phyloP scores from a whole-genome alignment of 768 basidiomycete genomes.

The Tremella yokohamensis region DNA sequence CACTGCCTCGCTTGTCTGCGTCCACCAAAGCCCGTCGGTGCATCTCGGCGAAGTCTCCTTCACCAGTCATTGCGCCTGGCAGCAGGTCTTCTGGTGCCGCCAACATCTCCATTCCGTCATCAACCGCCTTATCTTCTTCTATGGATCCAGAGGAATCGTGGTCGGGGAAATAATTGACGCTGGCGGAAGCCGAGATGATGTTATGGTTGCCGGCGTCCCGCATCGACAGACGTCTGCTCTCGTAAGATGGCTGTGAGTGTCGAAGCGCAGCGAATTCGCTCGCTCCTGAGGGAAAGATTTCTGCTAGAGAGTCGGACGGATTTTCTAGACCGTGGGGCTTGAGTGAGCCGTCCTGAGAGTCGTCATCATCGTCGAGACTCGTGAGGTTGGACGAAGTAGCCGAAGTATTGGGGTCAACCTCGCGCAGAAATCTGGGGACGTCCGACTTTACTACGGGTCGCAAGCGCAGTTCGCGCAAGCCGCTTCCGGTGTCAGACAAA shows the following conservation, averaged over 20 bases:
- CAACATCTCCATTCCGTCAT: constrained; percentile 7
- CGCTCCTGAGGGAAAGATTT: neutral
- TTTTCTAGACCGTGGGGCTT: neutral
- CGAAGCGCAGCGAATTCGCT: constrained; percentile 4
- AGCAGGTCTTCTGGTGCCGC: constrained; percentile 4
- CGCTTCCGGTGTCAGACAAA: constrained; percentile 16
- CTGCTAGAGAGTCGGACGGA: constrained; percentile 4
- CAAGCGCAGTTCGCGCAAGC: constrained; percentile 25
- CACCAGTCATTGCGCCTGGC: neutral
- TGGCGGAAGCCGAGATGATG: constrained; percentile 17
- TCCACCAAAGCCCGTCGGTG: constrained; percentile 20
- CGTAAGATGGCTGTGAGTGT: neutral
- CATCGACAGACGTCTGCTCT: constrained; percentile 3
- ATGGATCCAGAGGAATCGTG: neutral
- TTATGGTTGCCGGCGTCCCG: neutral
- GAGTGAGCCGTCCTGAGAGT: constrained; percentile 1
- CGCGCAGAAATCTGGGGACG: constrained; percentile 26
- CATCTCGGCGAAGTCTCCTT: constrained; percentile 8
- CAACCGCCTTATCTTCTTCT: constrained; percentile 3
- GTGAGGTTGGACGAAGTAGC: neutral
- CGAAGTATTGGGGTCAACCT: constrained; percentile 14
- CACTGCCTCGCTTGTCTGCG: constrained; percentile 46
- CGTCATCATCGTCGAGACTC: constrained; percentile 1
- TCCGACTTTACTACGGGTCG: neutral
- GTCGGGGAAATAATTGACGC: constrained; percentile 12